Evolutionary conservation across 352 stramenopile species (phyloP).

Genomic region (Globisporangium spiculum): DNA sequence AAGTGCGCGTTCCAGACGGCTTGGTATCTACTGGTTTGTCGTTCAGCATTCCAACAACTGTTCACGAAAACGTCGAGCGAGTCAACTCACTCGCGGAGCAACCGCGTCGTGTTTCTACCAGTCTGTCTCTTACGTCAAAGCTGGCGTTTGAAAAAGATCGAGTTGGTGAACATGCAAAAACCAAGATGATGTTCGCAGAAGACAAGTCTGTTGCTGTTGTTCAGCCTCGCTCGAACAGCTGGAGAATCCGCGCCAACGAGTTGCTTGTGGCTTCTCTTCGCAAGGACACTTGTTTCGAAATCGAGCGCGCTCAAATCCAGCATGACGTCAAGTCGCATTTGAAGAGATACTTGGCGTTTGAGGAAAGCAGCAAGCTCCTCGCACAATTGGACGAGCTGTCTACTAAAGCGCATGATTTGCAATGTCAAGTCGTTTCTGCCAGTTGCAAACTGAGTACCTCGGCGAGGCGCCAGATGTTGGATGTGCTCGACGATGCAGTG

Average conservation of each 20-base stretch:
- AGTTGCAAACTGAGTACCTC: constrained; percentile 19
- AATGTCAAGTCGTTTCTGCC: constrained; percentile 30
- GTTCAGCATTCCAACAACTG: not conserved
- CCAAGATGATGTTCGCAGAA: not conserved
- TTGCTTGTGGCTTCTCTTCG: constrained; percentile 32
- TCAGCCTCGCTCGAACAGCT: constrained; percentile 12
- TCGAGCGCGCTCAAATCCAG: constrained; percentile 19
- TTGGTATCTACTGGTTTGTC: not conserved
- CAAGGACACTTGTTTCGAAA: constrained; percentile 24
- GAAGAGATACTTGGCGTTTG: constrained; percentile 23
- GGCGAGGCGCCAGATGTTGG: constrained; percentile 27
- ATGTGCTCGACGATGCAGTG: constrained; percentile 23
- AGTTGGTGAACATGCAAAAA: not conserved
- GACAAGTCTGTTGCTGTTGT: not conserved
- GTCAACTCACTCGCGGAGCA: not conserved
- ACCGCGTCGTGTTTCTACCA: too few species aligned
- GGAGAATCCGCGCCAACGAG: constrained; percentile 31
- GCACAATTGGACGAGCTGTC: constrained; percentile 28
- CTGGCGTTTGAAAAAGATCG: not conserved
- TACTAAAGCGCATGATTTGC: constrained; percentile 28
- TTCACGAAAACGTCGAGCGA: not conserved
- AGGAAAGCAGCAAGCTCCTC: constrained; percentile 20
- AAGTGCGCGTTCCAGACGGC: not conserved
- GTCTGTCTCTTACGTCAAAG: too few species aligned
- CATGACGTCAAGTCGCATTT: constrained; percentile 24